Evolutionary conservation across 1,284 basidiomycete species (phyloP).

Genomic region (Tilletiaria anomala): DNA sequence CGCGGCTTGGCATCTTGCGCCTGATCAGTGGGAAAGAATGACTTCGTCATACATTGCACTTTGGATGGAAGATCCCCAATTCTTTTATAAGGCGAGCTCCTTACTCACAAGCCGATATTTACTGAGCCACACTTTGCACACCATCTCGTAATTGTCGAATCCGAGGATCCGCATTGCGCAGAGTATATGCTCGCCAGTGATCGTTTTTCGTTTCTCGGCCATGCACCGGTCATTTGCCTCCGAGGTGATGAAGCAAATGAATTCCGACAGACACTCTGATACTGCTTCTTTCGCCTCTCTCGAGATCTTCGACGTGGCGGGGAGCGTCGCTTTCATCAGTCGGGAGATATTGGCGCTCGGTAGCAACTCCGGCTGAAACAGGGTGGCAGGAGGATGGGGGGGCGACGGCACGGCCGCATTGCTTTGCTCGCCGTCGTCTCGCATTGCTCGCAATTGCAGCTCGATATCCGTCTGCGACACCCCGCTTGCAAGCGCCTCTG

Average conservation of each 20-base stretch:
- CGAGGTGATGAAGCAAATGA: slow-evolving; percentile 84
- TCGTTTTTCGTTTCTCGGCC: slow-evolving; percentile 70
- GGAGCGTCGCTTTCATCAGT: slow-evolving; percentile 82
- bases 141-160: slow-evolving; percentile 87
- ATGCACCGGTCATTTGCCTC: slow-evolving; percentile 78
- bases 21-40: too few relatives aligned
- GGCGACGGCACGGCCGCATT: too few relatives aligned
- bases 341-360: slow-evolving; percentile 79
- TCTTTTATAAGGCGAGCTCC: too few relatives aligned
- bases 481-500: too few relatives aligned
- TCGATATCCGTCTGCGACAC: too few relatives aligned
- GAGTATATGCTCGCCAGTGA: slow-evolving; percentile 71
- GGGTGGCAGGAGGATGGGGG: slow-evolving; percentile 10
- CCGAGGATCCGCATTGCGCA: slow-evolving; percentile 76
- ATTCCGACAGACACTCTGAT: slow-evolving; percentile 89
- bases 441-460: too few relatives aligned
- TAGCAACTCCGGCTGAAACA: slow-evolving; percentile 13
- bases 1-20: too few relatives aligned
- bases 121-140: slow-evolving; percentile 71
- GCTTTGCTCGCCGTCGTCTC: too few relatives aligned
- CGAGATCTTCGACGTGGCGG: slow-evolving; percentile 82
- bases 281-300: slow-evolving; percentile 95
- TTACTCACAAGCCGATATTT: slow-evolving; percentile 66
- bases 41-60: too few relatives aligned
- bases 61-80: too few relatives aligned